These are phyloP conservation scores for Tetrapisispora namnaoensis DNA, from an alignment of 805 yeast genomes.

Conservation along the genomic window DNA sequence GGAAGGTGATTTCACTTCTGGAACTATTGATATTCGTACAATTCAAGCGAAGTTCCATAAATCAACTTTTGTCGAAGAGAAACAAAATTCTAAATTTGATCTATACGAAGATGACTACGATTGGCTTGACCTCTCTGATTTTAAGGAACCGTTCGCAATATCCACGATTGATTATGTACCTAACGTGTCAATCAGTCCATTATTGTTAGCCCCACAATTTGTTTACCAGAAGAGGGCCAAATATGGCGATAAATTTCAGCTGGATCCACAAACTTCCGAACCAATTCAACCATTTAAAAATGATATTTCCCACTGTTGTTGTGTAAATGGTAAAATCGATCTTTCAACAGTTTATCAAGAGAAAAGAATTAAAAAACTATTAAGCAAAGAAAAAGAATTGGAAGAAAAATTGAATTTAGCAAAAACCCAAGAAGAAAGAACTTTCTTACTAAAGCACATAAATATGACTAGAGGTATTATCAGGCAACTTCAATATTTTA, in stretches of 20 bases:
- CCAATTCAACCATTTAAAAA: slow-evolving; percentile 39
- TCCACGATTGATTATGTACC: slow-evolving; percentile 32
- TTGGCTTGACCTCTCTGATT: slow-evolving; percentile 60
- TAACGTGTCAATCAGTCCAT: slow-evolving; percentile 44
- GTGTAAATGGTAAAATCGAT: slow-evolving; percentile 24
- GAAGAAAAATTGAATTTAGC: slow-evolving; percentile 5
- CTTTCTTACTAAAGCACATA: not conserved
- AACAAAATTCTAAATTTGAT: slow-evolving; percentile 18
- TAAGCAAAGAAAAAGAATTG: slow-evolving; percentile 24
- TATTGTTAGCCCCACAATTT: slow-evolving; percentile 60
- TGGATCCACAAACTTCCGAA: slow-evolving; percentile 30
- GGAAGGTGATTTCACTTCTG: slow-evolving; percentile 51
- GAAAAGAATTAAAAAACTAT: slow-evolving; percentile 27
- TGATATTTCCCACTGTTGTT: slow-evolving; percentile 54
- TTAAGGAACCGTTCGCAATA: slow-evolving; percentile 44
- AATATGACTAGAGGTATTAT: slow-evolving; percentile 11
- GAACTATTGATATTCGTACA: slow-evolving; percentile 50
- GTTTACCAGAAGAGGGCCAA: slow-evolving; percentile 58
- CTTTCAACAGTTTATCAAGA: slow-evolving; percentile 15
- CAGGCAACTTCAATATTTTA: slow-evolving; percentile 11
- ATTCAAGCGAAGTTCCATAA: slow-evolving; percentile 39
- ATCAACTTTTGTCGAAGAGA: slow-evolving; percentile 11
- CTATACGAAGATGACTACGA: slow-evolving; percentile 44
- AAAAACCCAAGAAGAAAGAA: slow-evolving; percentile 11
- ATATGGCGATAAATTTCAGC: slow-evolving; percentile 34